A percentile compares a stretch with the other conserved stretches of the same genome.
These are phyloP conservation scores for Lasiosphaeria hispida DNA, from an alignment of 495 filamentous ascomycete genomes.

Conservation along the genomic window DNA sequence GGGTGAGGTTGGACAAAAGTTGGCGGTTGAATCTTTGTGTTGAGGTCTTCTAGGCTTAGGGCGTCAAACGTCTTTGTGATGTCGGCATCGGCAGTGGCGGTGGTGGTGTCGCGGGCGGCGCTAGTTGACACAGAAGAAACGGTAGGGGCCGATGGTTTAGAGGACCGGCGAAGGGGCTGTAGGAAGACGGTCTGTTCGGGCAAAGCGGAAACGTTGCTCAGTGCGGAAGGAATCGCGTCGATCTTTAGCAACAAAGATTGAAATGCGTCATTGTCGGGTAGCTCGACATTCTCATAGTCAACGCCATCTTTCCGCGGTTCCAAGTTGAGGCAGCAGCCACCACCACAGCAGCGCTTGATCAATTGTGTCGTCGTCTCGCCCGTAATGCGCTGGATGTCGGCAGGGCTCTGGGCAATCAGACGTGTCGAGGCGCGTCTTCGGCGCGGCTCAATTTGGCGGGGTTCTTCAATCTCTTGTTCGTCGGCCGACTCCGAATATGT, in stretches of 20 bases:
- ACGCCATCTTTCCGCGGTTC: constrained; percentile 49
- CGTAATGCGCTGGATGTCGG: constrained; percentile 70
- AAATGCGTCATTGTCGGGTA: constrained; percentile 86
- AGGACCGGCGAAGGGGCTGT: constrained; percentile 41
- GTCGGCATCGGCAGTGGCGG: constrained; percentile 8
- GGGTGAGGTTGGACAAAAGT: constrained; percentile 92
- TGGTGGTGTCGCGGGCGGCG: constrained; percentile 14
- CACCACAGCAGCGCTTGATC: constrained; percentile 81
- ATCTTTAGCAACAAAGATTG: constrained; percentile 72
- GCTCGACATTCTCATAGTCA: constrained; percentile 55
- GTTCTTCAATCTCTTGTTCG: constrained; percentile 40
- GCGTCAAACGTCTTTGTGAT: constrained; percentile 27
- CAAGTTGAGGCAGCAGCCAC: constrained; percentile 80
- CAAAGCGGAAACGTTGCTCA: constrained; percentile 66
- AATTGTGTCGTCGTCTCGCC: constrained; percentile 59
- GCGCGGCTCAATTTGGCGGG: constrained; percentile 37
- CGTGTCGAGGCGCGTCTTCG: constrained; percentile 74
- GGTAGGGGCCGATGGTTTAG: constrained; percentile 36
- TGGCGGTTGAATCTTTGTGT: constrained; percentile 66
- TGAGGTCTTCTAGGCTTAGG: constrained; percentile 39
- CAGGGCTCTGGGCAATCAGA: constrained; percentile 70
- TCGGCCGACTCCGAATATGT: constrained; percentile 50
- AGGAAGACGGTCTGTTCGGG: constrained; percentile 74
- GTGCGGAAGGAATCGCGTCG: constrained; percentile 65
- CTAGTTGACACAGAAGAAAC: constrained; percentile 36